Conservation (phyloP, 2,329 filamentous ascomycete genomes). For the Arthroderma sp. region DNA sequence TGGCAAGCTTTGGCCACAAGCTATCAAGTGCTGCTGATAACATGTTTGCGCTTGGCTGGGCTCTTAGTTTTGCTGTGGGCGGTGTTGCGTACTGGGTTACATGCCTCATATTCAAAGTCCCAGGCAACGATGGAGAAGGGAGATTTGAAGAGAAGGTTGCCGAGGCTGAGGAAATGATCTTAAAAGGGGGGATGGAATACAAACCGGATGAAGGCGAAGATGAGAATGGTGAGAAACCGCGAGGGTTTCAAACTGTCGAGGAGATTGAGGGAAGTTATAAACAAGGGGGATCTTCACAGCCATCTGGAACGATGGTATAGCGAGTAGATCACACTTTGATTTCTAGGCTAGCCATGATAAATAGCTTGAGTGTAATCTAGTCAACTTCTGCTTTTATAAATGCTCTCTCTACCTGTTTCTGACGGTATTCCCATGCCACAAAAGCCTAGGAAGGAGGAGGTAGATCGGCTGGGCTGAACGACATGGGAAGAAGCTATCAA, state of each 20-base stretch:
- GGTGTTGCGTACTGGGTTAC: slow-evolving; percentile 11
- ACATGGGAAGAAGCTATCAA: slow-evolving; percentile 51
- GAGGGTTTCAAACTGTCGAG: neutral
- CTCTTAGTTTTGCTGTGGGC: slow-evolving; percentile 14
- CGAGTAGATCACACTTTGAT: neutral
- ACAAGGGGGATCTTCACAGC: neutral
- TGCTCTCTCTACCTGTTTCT: neutral
- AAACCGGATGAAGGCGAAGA: neutral
- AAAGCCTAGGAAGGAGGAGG: slow-evolving; percentile 14
- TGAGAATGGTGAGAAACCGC: neutral
- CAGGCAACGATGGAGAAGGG: slow-evolving; percentile 5
- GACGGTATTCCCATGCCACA: neutral
- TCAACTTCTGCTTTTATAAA: neutral
- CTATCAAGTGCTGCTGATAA: slow-evolving; percentile 9
- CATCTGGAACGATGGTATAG: neutral
- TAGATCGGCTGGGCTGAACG: slow-evolving; percentile 52
- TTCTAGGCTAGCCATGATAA: neutral
- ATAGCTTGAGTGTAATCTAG: neutral
- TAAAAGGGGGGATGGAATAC: neutral
- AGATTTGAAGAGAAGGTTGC: slow-evolving; percentile 7
- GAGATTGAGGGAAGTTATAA: neutral
- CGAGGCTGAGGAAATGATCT: slow-evolving; percentile 5
- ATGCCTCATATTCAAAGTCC: slow-evolving; percentile 9
- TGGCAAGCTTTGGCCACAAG: slow-evolving; percentile 10
- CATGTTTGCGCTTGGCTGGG: slow-evolving; percentile 15